These are phyloP conservation scores for Glycine latifolia DNA, from an alignment of 306 rosid genomes.

Conservation along the genomic window DNA sequence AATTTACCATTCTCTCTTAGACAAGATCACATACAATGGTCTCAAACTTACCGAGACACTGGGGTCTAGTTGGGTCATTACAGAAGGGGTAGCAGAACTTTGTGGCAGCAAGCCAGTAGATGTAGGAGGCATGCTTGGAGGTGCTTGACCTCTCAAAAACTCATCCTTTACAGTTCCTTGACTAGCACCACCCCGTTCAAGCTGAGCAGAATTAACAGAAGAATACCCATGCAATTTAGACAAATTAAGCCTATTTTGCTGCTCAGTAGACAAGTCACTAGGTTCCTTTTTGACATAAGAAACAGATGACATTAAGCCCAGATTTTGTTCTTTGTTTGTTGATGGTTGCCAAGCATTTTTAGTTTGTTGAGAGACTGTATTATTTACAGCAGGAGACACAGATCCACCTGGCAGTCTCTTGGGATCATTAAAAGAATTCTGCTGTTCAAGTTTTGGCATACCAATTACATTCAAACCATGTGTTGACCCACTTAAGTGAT, in stretches of 20 bases:
- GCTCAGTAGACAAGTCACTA: constrained; percentile 68
- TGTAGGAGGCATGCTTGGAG: constrained; percentile 54
- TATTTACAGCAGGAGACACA: constrained; percentile 56
- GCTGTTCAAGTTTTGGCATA: constrained; percentile 65
- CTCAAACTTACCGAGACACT: constrained; percentile 53
- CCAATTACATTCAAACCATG: constrained; percentile 55
- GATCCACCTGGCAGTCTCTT: constrained; percentile 70
- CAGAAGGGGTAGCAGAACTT: constrained; percentile 59
- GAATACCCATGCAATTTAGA: constrained; percentile 65
- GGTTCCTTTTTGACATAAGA: constrained; percentile 70
- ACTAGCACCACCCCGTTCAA: constrained; percentile 58
- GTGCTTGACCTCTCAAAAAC: constrained; percentile 67
- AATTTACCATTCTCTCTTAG: constrained; percentile 12
- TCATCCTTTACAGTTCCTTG: constrained; percentile 65
- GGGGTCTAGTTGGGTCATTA: constrained; percentile 55
- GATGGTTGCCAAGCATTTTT: constrained; percentile 69
- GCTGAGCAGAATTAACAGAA: constrained; percentile 63
- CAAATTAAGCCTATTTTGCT: constrained; percentile 61
- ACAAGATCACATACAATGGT: background rate
- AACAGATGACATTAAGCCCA: constrained; percentile 56
- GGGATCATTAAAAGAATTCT: constrained; percentile 59
- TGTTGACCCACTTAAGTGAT: constrained; percentile 65
- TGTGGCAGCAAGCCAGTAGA: constrained; percentile 56
- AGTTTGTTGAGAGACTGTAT: constrained; percentile 62
- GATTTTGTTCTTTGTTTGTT: constrained; percentile 63